Evolutionary conservation across 2,329 filamentous ascomycete species (phyloP).

Genomic region (Colletotrichum sansevieriae): DNA sequence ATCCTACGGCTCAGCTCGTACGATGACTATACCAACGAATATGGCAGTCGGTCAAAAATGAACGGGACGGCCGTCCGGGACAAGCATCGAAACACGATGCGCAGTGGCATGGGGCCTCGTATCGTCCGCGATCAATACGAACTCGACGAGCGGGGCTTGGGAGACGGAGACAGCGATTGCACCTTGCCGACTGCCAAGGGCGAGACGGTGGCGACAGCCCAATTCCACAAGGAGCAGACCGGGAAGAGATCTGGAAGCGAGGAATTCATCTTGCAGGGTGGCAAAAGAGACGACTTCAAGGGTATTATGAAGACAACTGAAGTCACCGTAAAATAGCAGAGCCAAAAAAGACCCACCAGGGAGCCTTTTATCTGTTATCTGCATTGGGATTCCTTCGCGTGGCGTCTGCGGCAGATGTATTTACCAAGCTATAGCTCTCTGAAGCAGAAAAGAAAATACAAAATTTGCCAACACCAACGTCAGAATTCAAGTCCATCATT

Average conservation of each 20-base stretch:
- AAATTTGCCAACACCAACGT: no score
- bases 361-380: no score
- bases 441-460: no score
- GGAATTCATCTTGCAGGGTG: conserved; percentile 1
- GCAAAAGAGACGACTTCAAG: neutral
- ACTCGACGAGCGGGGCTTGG: neutral
- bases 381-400: no score
- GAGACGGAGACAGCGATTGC: neutral
- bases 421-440: no score
- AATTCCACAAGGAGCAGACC: conserved; percentile 3
- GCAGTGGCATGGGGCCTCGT: conserved; percentile 2
- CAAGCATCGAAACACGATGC: neutral
- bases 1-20: conserved; percentile 45
- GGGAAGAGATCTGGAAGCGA: neutral
- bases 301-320: conserved; percentile 12
- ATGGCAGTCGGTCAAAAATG: conserved; percentile 4
- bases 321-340: conserved; percentile 14
- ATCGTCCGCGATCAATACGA: conserved; percentile 7
- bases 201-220: neutral
- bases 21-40: neutral
- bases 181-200: neutral
- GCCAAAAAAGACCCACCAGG: no score
- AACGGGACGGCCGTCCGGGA: neutral
- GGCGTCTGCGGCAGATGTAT: no score
- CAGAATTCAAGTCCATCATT: no score